Percentiles rank a stretch among this genome's conserved stretches.
Evolutionary conservation across 176 grass and related monocot species (phyloP).

Genomic region (Melocanna baccifera): DNA sequence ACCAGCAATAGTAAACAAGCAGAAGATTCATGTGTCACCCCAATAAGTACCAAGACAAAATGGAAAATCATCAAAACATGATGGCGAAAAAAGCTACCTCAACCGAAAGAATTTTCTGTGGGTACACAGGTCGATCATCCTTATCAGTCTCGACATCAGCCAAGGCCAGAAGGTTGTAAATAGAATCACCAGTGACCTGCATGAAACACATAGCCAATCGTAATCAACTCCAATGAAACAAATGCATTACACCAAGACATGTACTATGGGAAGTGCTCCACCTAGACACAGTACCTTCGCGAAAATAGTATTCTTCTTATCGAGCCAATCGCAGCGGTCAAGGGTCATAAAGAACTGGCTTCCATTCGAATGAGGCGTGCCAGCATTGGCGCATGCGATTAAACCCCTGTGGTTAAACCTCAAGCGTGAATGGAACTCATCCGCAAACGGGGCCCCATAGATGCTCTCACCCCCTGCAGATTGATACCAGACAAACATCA

Average conservation of each 20-base stretch:
- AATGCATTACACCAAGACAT: background rate
- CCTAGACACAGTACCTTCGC: slow-evolving; percentile 57
- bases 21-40: background rate
- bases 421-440: slow-evolving; percentile 86
- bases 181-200: slow-evolving; percentile 94
- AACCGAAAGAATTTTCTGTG: slow-evolving; percentile 84
- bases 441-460: slow-evolving; percentile 74
- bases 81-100: slow-evolving; percentile 52
- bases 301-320: slow-evolving; percentile 89
- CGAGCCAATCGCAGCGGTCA: slow-evolving; percentile 88
- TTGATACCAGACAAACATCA: background rate
- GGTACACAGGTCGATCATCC: slow-evolving; percentile 78
- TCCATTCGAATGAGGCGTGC: slow-evolving; percentile 79
- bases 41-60: slow-evolving; percentile 5
- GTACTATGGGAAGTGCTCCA: background rate
- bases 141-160: slow-evolving; percentile 87
- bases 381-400: slow-evolving; percentile 93
- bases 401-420: slow-evolving; percentile 96
- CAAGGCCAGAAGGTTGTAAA: slow-evolving; percentile 84
- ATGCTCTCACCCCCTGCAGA: slow-evolving; percentile 89
- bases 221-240: background rate
- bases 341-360: slow-evolving; percentile 93
- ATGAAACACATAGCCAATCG: background rate
- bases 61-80: background rate
- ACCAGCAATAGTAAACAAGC: background rate